Evolutionary conservation across 2,329 filamentous ascomycete species (phyloP).

Genomic region (Botrytis deweyae): DNA sequence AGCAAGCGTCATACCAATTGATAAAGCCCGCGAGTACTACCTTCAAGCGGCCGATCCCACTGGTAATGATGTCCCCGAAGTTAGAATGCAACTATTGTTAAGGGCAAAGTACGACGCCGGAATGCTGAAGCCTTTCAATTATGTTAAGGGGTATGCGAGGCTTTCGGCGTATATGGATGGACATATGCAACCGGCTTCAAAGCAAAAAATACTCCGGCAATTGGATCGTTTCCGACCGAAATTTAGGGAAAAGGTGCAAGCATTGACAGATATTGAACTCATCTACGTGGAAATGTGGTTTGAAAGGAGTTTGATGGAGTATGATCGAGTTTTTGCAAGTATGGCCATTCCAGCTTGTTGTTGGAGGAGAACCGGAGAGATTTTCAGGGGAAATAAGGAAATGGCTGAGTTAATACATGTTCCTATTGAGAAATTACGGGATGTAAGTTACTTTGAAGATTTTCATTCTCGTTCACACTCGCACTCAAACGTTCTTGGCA

Average conservation of each 20-base stretch:
- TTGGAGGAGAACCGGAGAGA: constrained; percentile 95
- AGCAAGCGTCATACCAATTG: constrained; percentile 55
- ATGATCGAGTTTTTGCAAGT: constrained; percentile 95
- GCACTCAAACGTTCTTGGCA: constrained; percentile 14
- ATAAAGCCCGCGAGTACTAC: constrained; percentile 82
- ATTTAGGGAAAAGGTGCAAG: constrained; percentile 92
- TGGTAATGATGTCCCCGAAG: constrained; percentile 81
- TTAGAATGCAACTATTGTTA: constrained; percentile 91
- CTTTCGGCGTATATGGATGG: constrained; percentile 89
- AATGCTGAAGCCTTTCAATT: constrained; percentile 94
- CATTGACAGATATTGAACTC: constrained; percentile 88
- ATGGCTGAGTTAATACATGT: constrained; percentile 97
- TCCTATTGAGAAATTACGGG: constrained; percentile 83
- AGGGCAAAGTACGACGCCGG: constrained; percentile 96
- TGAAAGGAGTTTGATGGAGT: constrained; percentile 93
- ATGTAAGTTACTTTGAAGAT: constrained; percentile 60
- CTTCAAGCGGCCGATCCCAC: constrained; percentile 94
- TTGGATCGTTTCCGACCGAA: constrained; percentile 92
- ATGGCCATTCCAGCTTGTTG: constrained; percentile 99
- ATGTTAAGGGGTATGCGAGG: constrained; percentile 91
- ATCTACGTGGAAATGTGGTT: constrained; percentile 99
- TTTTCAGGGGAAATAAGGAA: constrained; percentile 95
- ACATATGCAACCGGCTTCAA: constrained; percentile 77
- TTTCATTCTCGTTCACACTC: neutral
- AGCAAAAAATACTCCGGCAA: constrained; percentile 88